phyloP scores from a whole-genome alignment of 306 rosid species.

The Prunus padus region DNA sequence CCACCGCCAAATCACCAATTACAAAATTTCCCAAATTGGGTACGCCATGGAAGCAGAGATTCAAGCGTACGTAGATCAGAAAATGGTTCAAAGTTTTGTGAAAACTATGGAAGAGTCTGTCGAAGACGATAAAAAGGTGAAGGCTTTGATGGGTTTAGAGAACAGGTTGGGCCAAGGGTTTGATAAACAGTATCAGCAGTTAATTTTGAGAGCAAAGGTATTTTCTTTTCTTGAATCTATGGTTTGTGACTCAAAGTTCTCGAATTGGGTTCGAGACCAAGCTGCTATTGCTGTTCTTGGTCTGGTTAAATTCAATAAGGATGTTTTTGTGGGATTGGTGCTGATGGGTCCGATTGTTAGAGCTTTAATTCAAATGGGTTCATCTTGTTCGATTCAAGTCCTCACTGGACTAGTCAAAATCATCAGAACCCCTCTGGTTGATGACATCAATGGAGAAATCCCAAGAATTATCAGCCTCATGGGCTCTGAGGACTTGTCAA shows the following conservation, averaged over 20 bases:
- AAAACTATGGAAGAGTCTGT: background rate
- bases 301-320: conserved; percentile 55
- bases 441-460: conserved; percentile 48
- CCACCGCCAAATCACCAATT: conserved; percentile 15
- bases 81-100: conserved; percentile 3
- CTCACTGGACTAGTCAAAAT: conserved; percentile 39
- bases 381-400: conserved; percentile 41
- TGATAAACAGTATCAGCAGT: conserved; percentile 21
- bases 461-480: conserved; percentile 35
- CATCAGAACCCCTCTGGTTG: conserved; percentile 53
- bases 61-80: conserved; percentile 4
- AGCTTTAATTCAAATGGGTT: conserved; percentile 36
- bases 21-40: conserved; percentile 14
- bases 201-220: conserved; percentile 22
- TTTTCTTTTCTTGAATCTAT: conserved; percentile 21
- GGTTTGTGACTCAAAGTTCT: conserved; percentile 28
- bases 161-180: conserved; percentile 17
- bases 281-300: conserved; percentile 43
- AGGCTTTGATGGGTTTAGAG: conserved; percentile 12
- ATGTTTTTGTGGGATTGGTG: conserved; percentile 70
- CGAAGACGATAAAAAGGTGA: background rate
- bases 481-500: conserved; percentile 15
- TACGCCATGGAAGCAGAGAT: conserved; percentile 20
- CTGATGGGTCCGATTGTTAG: conserved; percentile 60
- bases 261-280: conserved; percentile 43